phyloP scores from a whole-genome alignment of 805 yeast species.

The Starmera dryadoides region DNA sequence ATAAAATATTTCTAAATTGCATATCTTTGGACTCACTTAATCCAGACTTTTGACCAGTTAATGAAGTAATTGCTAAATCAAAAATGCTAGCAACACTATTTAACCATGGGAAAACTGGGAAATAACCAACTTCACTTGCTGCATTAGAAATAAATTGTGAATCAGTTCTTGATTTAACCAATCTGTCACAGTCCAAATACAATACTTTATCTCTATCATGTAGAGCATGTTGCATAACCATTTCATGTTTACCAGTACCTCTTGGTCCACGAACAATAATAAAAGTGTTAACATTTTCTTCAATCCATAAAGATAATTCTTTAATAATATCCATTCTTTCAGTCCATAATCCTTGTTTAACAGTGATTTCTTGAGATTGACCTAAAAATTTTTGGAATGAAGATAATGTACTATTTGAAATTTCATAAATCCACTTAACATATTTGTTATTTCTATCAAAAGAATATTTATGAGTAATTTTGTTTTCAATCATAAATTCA shows the following conservation, averaged over 20 bases:
- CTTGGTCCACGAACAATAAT: constrained; percentile 88
- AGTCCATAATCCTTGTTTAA: constrained; percentile 45
- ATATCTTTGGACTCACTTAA: constrained; percentile 75
- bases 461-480: constrained; percentile 55
- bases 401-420: constrained; percentile 22
- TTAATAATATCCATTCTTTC: constrained; percentile 64
- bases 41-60: constrained; percentile 93
- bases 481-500: constrained; percentile 66
- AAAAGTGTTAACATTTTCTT: constrained; percentile 86
- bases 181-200: constrained; percentile 69
- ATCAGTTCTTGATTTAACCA: constrained; percentile 71
- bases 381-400: constrained; percentile 29
- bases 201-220: constrained; percentile 54
- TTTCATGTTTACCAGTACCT: constrained; percentile 88
- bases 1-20: constrained; percentile 74
- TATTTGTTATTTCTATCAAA: constrained; percentile 37
- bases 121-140: constrained; percentile 79
- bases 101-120: constrained; percentile 91
- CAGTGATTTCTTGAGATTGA: constrained; percentile 17
- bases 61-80: constrained; percentile 81
- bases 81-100: constrained; percentile 70
- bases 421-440: constrained; percentile 28
- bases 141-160: constrained; percentile 56
- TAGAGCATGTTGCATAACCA: constrained; percentile 64
- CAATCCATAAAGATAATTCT: constrained; percentile 69